Evolutionary conservation across 2,329 filamentous ascomycete genomes (phyloP), one percentile per base, ranked within the genome.

Genomic region (Exophiala phaeomuriformis): DNA sequence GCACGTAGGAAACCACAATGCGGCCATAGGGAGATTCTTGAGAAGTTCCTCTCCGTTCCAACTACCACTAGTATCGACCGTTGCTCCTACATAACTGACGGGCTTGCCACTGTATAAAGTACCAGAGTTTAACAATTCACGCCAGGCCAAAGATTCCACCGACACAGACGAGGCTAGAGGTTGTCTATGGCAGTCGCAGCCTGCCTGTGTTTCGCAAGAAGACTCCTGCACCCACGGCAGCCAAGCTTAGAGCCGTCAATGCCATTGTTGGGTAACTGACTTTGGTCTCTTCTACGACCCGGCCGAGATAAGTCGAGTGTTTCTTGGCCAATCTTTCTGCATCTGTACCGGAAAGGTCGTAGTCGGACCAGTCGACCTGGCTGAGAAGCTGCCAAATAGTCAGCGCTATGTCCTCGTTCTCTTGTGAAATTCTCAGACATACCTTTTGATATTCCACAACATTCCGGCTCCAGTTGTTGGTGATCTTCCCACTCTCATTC

Each of bases 231-330:
- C 60, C 56, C 10, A 59, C 60, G n/a, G 85, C 66, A 81, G 90
- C 64, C 88, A 88, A 43, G 85, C 89, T 50, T 81, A 88, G 19
- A 84, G 86, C 10, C 83, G 88, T 55, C 85, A 93, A 70, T 85
- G 94, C 51, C 58, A 69, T 53, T 1, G 65, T 64, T 9, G 58
- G 50, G 37, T 66, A 62, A 45, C 65, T 64, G 2, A 72, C 53
- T 4, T 65, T 57, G 3, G 64, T 65, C 52, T 72, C 68, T 55
- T 73, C 71, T 7, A 66, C 59, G 1, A 70, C 67, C 30, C 69
- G 65, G 3, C 63, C 61, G 30, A 71, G 60, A 12, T 64, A 51
- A 5, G 55, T 59, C 2, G 27, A 37, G 28, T 51, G 51, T 41
- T 48, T 49, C 28, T 30, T 40, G 9, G 9, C 42, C 10, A 64